Evolutionary conservation across 2,329 filamentous ascomycete genomes (phyloP).

Genomic region (Ceratocystis ficicola): DNA sequence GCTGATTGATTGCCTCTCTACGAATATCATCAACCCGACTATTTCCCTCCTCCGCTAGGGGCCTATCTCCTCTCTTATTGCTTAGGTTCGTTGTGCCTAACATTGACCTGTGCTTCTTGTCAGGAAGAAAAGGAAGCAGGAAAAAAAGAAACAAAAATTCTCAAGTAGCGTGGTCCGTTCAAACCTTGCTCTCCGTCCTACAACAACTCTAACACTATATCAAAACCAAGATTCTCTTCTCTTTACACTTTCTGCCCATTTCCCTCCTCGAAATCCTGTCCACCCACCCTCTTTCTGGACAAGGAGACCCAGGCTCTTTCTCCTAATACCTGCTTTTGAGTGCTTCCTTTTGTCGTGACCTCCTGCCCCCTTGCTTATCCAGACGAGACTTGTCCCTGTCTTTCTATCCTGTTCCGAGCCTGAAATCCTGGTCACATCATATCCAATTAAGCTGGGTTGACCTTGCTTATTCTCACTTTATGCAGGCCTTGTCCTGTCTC

Average conservation of each 20-base stretch:
- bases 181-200: constrained; percentile 8
- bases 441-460: constrained; percentile 3
- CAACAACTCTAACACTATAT: background rate
- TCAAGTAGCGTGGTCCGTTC: constrained; percentile 2
- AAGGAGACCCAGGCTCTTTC: constrained; percentile 10
- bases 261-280: background rate
- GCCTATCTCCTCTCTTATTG: background rate
- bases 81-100: background rate
- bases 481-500: constrained; percentile 5
- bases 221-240: background rate
- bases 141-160: constrained; percentile 6
- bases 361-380: constrained; percentile 13
- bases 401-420: constrained; percentile 17
- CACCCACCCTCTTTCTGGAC: background rate
- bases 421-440: constrained; percentile 15
- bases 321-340: constrained; percentile 8
- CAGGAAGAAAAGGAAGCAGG: background rate
- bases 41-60: background rate
- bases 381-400: background rate
- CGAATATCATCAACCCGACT: background rate
- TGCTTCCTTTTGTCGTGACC: constrained; percentile 11
- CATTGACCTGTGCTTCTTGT: constrained; percentile 9
- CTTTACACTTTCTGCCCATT: background rate
- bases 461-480: constrained; percentile 15
- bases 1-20: background rate